phyloP scores from a whole-genome alignment of 768 basidiomycete species.

The Neoboletus brunneissimus region DNA sequence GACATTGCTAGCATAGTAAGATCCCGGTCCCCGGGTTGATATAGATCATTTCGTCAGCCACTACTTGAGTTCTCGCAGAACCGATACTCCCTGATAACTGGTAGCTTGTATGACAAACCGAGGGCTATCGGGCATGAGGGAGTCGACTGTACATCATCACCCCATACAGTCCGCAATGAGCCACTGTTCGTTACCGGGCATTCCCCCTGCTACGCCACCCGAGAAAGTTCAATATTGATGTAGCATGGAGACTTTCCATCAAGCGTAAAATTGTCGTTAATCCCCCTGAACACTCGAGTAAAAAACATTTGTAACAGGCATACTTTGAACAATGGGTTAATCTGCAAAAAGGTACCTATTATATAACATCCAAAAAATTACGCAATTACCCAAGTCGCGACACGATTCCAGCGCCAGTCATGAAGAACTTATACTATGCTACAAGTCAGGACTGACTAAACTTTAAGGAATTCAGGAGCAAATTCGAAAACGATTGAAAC shows the following conservation, averaged over 20 bases:
- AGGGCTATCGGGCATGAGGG: too few relatives aligned
- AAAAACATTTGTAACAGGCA: neutral
- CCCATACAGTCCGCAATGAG: neutral
- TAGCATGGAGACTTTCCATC: neutral
- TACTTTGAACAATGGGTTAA: neutral
- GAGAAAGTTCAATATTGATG: neutral
- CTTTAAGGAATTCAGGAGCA: neutral
- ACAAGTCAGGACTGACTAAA: constrained; percentile 12
- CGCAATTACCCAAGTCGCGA: constrained; percentile 4
- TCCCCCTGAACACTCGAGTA: neutral
- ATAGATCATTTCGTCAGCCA: too few relatives aligned
- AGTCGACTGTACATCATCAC: neutral
- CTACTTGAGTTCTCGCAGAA: too few relatives aligned
- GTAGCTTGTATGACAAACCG: neutral
- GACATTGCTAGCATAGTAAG: too few relatives aligned
- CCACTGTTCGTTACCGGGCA: neutral
- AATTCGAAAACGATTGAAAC: neutral
- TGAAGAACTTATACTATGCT: constrained; percentile 6
- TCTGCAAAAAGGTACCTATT: neutral
- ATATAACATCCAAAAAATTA: neutral
- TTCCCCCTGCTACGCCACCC: neutral
- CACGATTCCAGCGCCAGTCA: constrained; percentile 19
- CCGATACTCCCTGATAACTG: too few relatives aligned
- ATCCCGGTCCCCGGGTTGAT: too few relatives aligned
- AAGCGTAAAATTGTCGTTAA: neutral